Base-by-base conservation (phyloP, 148 eudicot species). In the Polygonum maritimum region DNA sequence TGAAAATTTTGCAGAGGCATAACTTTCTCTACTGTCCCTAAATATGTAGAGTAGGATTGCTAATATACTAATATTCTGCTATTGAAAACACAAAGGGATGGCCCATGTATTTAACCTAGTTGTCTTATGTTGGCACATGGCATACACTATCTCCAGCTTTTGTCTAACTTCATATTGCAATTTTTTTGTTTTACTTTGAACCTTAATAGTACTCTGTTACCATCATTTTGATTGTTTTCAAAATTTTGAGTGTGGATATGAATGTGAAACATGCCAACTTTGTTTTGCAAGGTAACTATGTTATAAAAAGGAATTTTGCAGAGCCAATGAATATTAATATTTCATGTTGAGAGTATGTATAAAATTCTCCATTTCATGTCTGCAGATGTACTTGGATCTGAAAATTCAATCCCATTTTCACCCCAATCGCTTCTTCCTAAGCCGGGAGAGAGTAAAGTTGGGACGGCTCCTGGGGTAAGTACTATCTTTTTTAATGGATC, bases 391-490 rank as follows among this genome's bases (percentile, higher is more conserved):
- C 88, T 81, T 74, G 97, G 88, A 78, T 71, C 88, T 18, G 93
- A 90, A 80, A 87, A 77, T 88, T 70, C 89, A 5, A 85, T 95
- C 71, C 97, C 98, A 35, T 96, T 95, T 80, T 92, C 98, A 75
- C 98, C 98, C 67, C 98, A 92, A 79, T 95, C 97, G 97, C 97
- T 88, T 83, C 90, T 83, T 48, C 89, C 96, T 35, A 95, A 92
- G 84, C 87, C 88, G 5, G 98, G 92, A 81, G 97, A 92, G 78
- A 86, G 81, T 69, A 95, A 90, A 87, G 47, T 87, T 84, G 98
- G 88, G 82, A 70, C 77, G 76, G 45, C 80, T 52, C 57, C 84
- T 77, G 97, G 87, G 97, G 97, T 93, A 60, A 60, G 98, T 75
- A 3, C 54, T 47, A 35, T 55, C 22, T 78, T 3, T 67, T 47